These are phyloP conservation scores for Mucor mucedo DNA, from an alignment of 371 early-diverging fungal genomes.

Conservation along the genomic window DNA sequence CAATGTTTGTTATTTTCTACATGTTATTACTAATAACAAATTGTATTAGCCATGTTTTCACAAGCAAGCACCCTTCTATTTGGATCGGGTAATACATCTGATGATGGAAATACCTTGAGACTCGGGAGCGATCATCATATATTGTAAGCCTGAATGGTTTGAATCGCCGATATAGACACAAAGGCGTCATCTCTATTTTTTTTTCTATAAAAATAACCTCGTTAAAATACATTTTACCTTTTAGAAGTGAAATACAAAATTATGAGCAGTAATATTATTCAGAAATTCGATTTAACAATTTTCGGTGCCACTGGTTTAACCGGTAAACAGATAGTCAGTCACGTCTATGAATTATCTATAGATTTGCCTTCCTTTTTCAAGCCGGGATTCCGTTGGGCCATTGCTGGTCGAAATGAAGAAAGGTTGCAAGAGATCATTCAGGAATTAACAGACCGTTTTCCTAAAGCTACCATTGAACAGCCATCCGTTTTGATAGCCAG, in stretches of 20 bases:
- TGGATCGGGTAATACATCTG: no score
- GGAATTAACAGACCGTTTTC: constrained; percentile 23
- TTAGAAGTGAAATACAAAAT: background rate
- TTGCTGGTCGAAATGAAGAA: constrained; percentile 67
- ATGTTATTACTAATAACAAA: no score
- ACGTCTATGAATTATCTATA: constrained; percentile 53
- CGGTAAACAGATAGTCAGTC: constrained; percentile 75
- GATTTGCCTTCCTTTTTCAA: constrained; percentile 25
- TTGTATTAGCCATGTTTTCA: no score
- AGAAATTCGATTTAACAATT: constrained; percentile 62
- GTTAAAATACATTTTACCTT: no score
- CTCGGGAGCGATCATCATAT: no score
- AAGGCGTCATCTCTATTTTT: no score
- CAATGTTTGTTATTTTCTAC: no score
- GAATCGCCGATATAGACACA: no score
- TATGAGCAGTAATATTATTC: constrained; percentile 1
- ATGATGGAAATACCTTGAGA: no score
- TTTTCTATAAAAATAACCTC: no score
- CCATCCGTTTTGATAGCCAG: constrained; percentile 69
- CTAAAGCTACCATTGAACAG: constrained; percentile 22
- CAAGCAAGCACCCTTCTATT: no score
- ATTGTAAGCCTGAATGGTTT: no score
- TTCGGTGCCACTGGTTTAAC: constrained; percentile 92
- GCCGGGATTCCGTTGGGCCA: constrained; percentile 58
- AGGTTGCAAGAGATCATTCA: constrained; percentile 48